Base-by-base conservation (phyloP, 129 eudicot genomes). In the Mikania micrantha region DNA sequence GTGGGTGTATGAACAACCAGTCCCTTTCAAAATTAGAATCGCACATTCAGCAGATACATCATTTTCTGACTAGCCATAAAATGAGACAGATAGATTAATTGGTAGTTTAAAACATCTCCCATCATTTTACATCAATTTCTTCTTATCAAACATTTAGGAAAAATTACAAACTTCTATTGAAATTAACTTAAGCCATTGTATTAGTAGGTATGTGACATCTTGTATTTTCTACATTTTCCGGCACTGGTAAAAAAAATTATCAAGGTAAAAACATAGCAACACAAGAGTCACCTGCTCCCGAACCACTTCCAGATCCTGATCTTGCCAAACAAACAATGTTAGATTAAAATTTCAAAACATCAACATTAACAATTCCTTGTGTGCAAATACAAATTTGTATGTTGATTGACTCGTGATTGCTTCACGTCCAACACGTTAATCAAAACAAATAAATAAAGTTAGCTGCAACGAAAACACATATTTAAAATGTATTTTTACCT, bases 281-380 rank as follows among this genome's bases (percentile, higher is more conserved):
- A 36, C 29, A 76, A 8, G 74, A 75, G 57, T 69, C 64, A 21
- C 32, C 41, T 7, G 69, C 61, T 75, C 28, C 54, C 25, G 67
- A 21, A 19, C 59, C 58, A 0, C 20, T 53, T 60, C 54, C 57
- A 0, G 59, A 71, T 21, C 69, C 76, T 7, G 25, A 9, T 16
- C 45, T 20, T 49, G 54, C 41, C 70, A 64, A 73, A 10, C 16
- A 63, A 73, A 48, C 42, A 29, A 29, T 21, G 59, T 63, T 31
- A 63, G 52, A 38, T 49, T 64, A 34, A 32, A 44, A 60, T 42
- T 29, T 17, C 47, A 17, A 28, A 59, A 28, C 35, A 42, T 71
- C 49, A 17, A 13, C 42, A 12, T 45, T 48, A n/a, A 31, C 35
- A 34, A 45, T 9, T 41, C 22, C 12, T 5, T 35, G 24, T 10